phyloP scores from a whole-genome alignment of 495 filamentous ascomycete species.

The Penicillium paxilli region DNA sequence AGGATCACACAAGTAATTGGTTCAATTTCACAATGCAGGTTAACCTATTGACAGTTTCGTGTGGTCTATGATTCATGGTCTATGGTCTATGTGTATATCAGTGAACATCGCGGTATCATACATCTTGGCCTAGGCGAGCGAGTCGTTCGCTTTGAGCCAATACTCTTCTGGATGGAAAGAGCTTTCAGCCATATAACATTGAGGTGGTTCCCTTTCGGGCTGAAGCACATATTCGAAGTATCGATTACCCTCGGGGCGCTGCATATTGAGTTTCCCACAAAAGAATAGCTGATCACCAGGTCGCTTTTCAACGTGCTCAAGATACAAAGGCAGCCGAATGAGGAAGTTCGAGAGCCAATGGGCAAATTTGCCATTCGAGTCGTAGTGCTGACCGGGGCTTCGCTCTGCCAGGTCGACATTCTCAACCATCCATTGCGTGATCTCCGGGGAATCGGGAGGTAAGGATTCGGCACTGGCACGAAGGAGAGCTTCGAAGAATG shows the following conservation, averaged over 20 bases:
- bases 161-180: conserved; percentile 7
- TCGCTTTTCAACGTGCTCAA: conserved; percentile 13
- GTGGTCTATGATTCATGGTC: not conserved
- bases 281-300: conserved; percentile 25
- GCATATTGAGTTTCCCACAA: conserved; percentile 26
- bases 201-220: conserved; percentile 10
- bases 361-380: conserved; percentile 23
- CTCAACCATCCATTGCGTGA: conserved; percentile 39
- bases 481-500: conserved; percentile 35
- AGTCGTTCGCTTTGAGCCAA: conserved; percentile 2
- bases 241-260: conserved; percentile 17
- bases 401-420: conserved; percentile 6
- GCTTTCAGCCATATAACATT: conserved; percentile 29
- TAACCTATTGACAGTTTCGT: not conserved
- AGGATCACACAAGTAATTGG: too few relatives aligned
- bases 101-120: not conserved
- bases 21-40: not conserved
- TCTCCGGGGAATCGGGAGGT: conserved; percentile 30
- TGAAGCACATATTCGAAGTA: conserved; percentile 31
- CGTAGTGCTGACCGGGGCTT: not conserved
- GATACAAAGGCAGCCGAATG: conserved; percentile 27
- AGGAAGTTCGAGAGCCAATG: conserved; percentile 40
- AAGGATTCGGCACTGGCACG: conserved; percentile 44
- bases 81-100: not conserved
- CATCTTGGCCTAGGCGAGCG: not conserved